A percentile compares a stretch with the other conserved stretches of the same genome.
phyloP scores from a whole-genome alignment of 2,329 filamentous ascomycete species.

The Ophiostoma angusticollis region DNA sequence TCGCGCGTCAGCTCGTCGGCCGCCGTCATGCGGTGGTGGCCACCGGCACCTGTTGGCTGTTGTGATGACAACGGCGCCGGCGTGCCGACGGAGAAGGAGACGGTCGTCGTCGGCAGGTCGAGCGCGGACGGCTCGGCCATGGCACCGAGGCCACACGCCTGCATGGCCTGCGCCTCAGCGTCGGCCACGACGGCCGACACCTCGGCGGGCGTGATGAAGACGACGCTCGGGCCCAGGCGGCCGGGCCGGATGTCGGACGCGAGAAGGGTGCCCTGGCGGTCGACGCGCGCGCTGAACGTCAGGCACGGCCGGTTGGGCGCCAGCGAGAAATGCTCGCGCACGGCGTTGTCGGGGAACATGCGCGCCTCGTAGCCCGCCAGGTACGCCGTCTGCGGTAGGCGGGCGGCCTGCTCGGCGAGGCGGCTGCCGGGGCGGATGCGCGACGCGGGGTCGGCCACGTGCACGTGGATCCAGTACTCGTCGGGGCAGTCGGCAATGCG shows the following conservation, averaged over 20 bases:
- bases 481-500: conserved; percentile 30
- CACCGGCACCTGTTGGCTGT: conserved; percentile 21
- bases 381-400: conserved; percentile 47
- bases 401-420: conserved; percentile 47
- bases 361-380: conserved; percentile 42
- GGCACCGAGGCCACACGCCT: not conserved
- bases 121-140: not conserved
- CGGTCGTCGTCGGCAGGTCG: conserved; percentile 3
- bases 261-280: conserved; percentile 37
- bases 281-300: conserved; percentile 49
- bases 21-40: conserved; percentile 24
- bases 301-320: conserved; percentile 37
- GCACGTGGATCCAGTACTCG: conserved; percentile 64
- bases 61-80: conserved; percentile 3
- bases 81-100: conserved; percentile 23
- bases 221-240: conserved; percentile 31
- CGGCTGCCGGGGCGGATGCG: conserved; percentile 46
- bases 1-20: conserved; percentile 28
- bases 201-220: conserved; percentile 42
- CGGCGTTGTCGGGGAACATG: conserved; percentile 43
- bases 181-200: conserved; percentile 28
- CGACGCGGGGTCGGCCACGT: conserved; percentile 68
- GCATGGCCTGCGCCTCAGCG: conserved; percentile 5
- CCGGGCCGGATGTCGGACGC: conserved; percentile 42
- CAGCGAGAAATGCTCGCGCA: conserved; percentile 42